phyloP scores from a whole-genome alignment of 2,329 filamentous ascomycete species.

The Penicillium sp. region DNA sequence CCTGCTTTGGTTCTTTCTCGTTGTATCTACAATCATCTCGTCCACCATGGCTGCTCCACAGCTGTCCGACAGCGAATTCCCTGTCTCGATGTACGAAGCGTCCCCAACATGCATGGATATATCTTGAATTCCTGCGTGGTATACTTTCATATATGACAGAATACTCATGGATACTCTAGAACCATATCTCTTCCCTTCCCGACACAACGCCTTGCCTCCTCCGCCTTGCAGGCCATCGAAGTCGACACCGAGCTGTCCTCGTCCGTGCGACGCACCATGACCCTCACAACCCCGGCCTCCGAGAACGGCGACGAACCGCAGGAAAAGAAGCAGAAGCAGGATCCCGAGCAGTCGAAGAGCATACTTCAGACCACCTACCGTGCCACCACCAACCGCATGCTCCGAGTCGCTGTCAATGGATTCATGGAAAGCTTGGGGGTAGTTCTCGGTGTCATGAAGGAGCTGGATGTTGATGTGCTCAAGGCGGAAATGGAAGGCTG shows the following conservation, averaged over 20 bases:
- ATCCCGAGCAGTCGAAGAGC: constrained; percentile 41
- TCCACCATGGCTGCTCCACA: constrained; percentile 21
- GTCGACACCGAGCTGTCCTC: constrained; percentile 89
- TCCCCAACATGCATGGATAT: constrained; percentile 3
- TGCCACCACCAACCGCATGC: constrained; percentile 92
- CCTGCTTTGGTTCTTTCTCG: background rate
- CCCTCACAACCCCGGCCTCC: constrained; percentile 45
- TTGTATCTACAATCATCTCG: background rate
- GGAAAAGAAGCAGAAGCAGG: constrained; percentile 24
- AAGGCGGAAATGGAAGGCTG: constrained; percentile 37
- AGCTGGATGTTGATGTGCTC: constrained; percentile 81
- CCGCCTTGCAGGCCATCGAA: constrained; percentile 70
- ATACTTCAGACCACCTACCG: constrained; percentile 73
- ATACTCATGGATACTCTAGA: constrained; percentile 44
- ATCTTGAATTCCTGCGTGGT: background rate
- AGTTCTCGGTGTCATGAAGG: constrained; percentile 84
- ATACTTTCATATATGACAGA: background rate
- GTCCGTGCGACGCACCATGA: constrained; percentile 71
- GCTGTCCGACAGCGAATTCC: constrained; percentile 31
- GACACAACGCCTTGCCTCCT: constrained; percentile 70
- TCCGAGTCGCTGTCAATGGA: constrained; percentile 91
- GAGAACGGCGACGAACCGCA: constrained; percentile 19
- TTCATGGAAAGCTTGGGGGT: constrained; percentile 89
- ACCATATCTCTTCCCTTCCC: constrained; percentile 79
- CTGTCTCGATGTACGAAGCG: constrained; percentile 38